These are phyloP conservation scores for Albizia julibrissin DNA, from an alignment of 306 rosid species.

Conservation along the genomic window DNA sequence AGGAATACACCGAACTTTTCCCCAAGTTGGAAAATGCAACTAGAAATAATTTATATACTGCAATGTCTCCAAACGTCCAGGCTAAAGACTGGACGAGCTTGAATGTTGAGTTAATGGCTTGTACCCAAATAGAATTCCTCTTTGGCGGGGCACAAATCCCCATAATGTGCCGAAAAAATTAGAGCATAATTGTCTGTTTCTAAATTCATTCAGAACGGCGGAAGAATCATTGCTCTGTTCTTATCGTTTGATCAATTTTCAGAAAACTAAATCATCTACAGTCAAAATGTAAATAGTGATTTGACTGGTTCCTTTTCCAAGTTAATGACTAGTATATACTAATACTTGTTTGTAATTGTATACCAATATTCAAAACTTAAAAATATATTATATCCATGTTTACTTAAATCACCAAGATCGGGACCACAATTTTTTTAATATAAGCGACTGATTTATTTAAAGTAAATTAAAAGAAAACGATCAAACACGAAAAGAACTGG, in stretches of 20 bases:
- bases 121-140: conserved; percentile 15
- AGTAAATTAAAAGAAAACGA: not conserved
- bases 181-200: not conserved
- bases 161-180: not conserved
- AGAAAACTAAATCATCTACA: not conserved
- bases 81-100: not conserved
- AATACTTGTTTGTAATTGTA: not conserved
- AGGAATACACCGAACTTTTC: not conserved
- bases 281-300: conserved; percentile 6
- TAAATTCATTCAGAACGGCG: not conserved
- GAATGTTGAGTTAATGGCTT: conserved; percentile 8
- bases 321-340: not conserved
- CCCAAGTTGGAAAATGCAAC: conserved; percentile 10
- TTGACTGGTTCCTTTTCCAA: not conserved
- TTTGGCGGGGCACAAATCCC: not conserved
- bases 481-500: not conserved
- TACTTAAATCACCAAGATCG: not conserved
- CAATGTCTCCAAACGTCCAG: not conserved
- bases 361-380: conserved; percentile 12
- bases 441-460: not conserved
- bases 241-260: not conserved
- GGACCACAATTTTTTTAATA: conserved; percentile 19
- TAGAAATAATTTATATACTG: not conserved
- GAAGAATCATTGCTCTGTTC: conserved; percentile 2
- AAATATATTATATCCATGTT: not conserved